phyloP scores from a whole-genome alignment of 2,329 filamentous ascomycete genomes.

The Pseudodiploospora longispora region DNA sequence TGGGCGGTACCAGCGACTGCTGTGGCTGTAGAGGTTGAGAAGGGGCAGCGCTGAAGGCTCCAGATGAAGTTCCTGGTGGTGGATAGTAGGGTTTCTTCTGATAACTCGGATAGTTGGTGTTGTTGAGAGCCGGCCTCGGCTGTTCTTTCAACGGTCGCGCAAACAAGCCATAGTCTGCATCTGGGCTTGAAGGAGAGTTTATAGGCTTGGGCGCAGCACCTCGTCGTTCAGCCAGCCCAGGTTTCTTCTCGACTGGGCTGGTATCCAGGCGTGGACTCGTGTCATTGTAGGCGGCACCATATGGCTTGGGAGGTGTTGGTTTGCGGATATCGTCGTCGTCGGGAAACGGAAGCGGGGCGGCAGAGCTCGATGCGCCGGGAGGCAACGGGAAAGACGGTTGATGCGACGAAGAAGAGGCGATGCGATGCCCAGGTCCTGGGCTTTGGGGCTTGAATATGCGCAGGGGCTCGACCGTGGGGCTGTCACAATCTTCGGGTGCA shows the following conservation, averaged over 20 bases:
- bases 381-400: constrained; percentile 57
- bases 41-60: constrained; percentile 23
- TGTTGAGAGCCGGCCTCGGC: constrained; percentile 26
- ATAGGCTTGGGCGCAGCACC: constrained; percentile 76
- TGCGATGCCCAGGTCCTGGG: constrained; percentile 43
- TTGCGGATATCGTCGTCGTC: constrained; percentile 54
- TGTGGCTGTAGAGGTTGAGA: constrained; percentile 1
- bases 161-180: constrained; percentile 71
- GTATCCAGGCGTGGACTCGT: constrained; percentile 47
- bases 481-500: constrained; percentile 49
- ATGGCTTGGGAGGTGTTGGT: constrained; percentile 36
- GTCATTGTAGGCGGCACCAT: constrained; percentile 40
- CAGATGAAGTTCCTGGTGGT: constrained; percentile 37
- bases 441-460: constrained; percentile 76
- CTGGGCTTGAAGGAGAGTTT: constrained; percentile 72
- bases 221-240: constrained; percentile 70
- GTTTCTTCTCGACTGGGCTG: constrained; percentile 48
- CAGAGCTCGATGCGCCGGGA: constrained; percentile 63
- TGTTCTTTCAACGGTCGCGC: constrained; percentile 50
- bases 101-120: constrained; percentile 39
- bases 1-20: constrained; percentile 12
- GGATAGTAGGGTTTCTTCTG: constrained; percentile 54
- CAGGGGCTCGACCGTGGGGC: constrained; percentile 74
- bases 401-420: constrained; percentile 28
- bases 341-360: constrained; percentile 61